Base-by-base conservation (phyloP, 2,329 filamentous ascomycete genomes). In the Dactylellina sp. region DNA sequence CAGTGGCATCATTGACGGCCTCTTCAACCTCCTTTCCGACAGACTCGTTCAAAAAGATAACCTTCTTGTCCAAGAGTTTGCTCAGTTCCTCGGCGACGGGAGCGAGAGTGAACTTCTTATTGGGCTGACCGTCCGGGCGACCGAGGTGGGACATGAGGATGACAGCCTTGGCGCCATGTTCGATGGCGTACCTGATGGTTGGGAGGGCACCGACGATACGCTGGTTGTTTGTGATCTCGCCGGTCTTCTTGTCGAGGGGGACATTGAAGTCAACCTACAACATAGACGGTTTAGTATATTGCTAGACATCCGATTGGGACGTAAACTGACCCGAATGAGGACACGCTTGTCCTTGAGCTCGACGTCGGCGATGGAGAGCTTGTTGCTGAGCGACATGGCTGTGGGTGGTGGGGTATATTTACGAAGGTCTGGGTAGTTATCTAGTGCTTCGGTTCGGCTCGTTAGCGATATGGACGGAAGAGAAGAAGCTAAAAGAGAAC, bases 261-360 rank as follows among this genome's bases (percentile, higher is more conserved):
- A 99, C 96, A 84, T 99, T 99, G 89, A 99, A 99, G 88, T 99
- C 95, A 83, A 99, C 94, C 93, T 72, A 61, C 22, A n/a, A 2
- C 14, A 22, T 40, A 18, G 2, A 18, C 28, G 5, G 20, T 16
- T 65, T 24, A 39, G 71, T n/a, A n/a, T n/a, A n/a, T n/a, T n/a
- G n/a, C n/a, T n/a, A 74, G 63, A 47, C 47, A 62, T 47, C 32
- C n/a, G 46, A 7, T n/a, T 25, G 28, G 14, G 37, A 22, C 25
- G 61, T 35, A 53, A 40, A 85, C 91, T 83, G 87, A 96, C 95
- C 81, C 95, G 91, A 83, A 99, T 97, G 80, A 99, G 87, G 83
- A 98, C 95, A 80, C 93, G 89, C 89, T 99, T 99, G 88, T 87
- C 94, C 89, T 97, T 96, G 84, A 99, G 87, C 84, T 99, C 93